phyloP scores from a whole-genome alignment of 108 stramenopile species.

The Skeletonema tropicum region DNA sequence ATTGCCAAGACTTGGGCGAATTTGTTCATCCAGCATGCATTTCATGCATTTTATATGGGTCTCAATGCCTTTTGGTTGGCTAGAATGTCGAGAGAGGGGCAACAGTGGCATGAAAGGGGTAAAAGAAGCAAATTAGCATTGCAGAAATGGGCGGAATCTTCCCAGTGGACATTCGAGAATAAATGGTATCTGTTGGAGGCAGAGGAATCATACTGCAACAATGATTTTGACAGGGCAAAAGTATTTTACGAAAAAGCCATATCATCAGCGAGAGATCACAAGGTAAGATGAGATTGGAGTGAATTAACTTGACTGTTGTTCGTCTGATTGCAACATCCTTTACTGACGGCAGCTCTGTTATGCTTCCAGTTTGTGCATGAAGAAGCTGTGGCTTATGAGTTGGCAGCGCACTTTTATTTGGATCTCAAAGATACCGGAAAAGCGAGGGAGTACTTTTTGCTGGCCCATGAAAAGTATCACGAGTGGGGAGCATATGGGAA shows the following conservation, averaged over 20 bases:
- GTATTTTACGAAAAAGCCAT: too few species aligned
- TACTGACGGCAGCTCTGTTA: too few species aligned
- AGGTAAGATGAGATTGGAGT: too few species aligned
- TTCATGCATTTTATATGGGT: background rate
- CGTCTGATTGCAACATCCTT: too few species aligned
- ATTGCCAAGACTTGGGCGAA: too few species aligned
- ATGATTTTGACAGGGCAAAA: too few species aligned
- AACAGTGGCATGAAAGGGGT: background rate
- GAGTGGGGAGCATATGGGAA: background rate
- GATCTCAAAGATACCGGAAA: background rate
- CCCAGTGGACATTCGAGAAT: conserved; percentile 19
- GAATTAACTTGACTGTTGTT: too few species aligned
- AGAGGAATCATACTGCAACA: background rate
- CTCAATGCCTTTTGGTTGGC: background rate
- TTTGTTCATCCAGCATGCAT: too few species aligned
- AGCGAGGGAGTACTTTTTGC: background rate
- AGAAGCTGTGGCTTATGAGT: background rate
- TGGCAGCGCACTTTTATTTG: background rate
- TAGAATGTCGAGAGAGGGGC: conserved; percentile 3
- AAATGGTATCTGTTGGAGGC: background rate
- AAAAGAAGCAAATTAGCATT: background rate
- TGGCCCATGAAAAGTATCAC: background rate
- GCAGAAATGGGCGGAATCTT: background rate
- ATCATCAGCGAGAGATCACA: too few species aligned
- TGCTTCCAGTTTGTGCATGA: background rate